Evolutionary conservation across 164 flowering plant genomes (phyloP).

Genomic region (Vitis rupestris): DNA sequence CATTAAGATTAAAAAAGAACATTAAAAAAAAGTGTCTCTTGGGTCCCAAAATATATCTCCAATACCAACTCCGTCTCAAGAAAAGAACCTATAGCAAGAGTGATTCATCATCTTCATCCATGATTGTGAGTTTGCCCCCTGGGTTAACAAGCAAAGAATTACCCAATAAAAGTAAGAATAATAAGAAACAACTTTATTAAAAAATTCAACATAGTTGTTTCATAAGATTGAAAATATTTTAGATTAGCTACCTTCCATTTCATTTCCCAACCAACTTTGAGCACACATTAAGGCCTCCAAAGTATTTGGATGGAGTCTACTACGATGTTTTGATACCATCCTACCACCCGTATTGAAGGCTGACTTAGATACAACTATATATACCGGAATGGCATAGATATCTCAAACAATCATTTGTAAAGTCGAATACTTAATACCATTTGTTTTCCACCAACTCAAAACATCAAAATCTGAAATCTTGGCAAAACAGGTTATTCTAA

Average conservation of each 20-base stretch:
- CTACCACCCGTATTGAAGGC: slow-evolving; percentile 10
- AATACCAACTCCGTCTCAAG: too few species aligned
- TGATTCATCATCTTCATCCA: too few species aligned
- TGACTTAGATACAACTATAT: neutral
- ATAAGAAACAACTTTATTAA: too few species aligned
- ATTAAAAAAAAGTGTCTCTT: too few species aligned
- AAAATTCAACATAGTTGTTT: too few species aligned
- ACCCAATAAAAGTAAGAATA: too few species aligned
- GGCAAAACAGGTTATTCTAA: neutral
- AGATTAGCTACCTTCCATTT: neutral
- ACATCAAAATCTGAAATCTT: neutral
- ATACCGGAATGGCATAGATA: neutral
- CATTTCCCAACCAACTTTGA: slow-evolving; percentile 1
- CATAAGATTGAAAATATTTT: too few species aligned
- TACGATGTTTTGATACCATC: slow-evolving; percentile 7
- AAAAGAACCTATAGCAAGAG: too few species aligned
- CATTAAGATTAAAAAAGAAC: too few species aligned
- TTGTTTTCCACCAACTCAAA: neutral
- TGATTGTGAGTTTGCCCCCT: too few species aligned
- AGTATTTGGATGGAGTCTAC: slow-evolving; percentile 4
- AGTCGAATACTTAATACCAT: neutral
- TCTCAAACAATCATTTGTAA: slow-evolving; percentile 5
- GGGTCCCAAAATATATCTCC: too few species aligned
- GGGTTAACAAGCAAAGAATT: too few species aligned
- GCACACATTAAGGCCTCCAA: slow-evolving; percentile 10